Conservation (phyloP, 2,329 filamentous ascomycete species). For the Seiridium unicorne region DNA sequence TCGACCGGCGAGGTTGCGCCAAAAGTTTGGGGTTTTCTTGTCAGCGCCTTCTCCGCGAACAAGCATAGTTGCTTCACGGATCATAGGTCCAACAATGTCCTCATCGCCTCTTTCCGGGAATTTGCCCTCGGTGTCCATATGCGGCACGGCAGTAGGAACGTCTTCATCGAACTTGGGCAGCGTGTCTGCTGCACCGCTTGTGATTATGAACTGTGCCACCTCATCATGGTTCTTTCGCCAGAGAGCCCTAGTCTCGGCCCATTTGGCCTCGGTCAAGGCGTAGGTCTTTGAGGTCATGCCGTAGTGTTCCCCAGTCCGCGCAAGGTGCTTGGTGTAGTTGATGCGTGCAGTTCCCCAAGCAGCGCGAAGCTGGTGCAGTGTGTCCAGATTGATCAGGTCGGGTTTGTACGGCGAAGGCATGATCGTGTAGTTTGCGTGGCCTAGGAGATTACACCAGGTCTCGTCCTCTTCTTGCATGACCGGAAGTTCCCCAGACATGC, state of each 20-base stretch:
- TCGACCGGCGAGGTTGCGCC: slow-evolving; percentile 29
- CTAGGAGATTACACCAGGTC: slow-evolving; percentile 77
- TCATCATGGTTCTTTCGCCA: slow-evolving; percentile 73
- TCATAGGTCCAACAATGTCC: slow-evolving; percentile 93
- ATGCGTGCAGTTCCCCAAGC: slow-evolving; percentile 82
- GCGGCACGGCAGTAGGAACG: slow-evolving; percentile 64
- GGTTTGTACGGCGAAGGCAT: slow-evolving; percentile 77
- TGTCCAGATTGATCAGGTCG: slow-evolving; percentile 55
- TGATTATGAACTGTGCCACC: slow-evolving; percentile 53
- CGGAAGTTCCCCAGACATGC: slow-evolving; percentile 36
- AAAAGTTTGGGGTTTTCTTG: slow-evolving; percentile 27
- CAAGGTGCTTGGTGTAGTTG: slow-evolving; percentile 87
- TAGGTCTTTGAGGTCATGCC: slow-evolving; percentile 88
- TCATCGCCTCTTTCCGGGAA: slow-evolving; percentile 86
- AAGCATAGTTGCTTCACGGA: slow-evolving; percentile 55
- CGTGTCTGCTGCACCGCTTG: slow-evolving; percentile 35
- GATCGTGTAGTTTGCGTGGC: slow-evolving; percentile 93
- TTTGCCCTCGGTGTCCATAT: slow-evolving; percentile 74
- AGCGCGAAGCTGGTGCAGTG: slow-evolving; percentile 61
- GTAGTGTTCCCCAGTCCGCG: slow-evolving; percentile 86
- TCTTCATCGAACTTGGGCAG: slow-evolving; percentile 50
- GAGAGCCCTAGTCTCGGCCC: slow-evolving; percentile 72
- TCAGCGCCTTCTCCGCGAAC: slow-evolving; percentile 23
- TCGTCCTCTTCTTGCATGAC: slow-evolving; percentile 65
- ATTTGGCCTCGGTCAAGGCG: slow-evolving; percentile 82